Evolutionary conservation across 1,284 basidiomycete species (phyloP).

Genomic region (Malassezia nana): DNA sequence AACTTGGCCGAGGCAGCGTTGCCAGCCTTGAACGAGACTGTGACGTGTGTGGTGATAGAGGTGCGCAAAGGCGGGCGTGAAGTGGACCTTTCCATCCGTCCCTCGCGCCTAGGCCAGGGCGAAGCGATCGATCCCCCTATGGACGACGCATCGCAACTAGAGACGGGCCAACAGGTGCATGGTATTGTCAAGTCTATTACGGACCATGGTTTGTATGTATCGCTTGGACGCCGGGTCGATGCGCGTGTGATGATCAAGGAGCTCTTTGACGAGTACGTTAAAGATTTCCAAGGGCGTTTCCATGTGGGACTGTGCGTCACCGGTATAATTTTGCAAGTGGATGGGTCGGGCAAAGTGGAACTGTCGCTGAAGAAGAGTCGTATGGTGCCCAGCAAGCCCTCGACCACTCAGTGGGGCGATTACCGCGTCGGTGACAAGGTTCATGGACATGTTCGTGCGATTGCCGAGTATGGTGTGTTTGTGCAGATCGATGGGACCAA

Average conservation of each 20-base stretch:
- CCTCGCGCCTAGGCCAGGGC: conserved; percentile 55
- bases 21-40: conserved; percentile 59
- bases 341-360: conserved; percentile 68
- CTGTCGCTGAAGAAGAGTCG: conserved; percentile 59
- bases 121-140: conserved; percentile 62
- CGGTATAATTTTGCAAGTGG: conserved; percentile 67
- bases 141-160: conserved; percentile 58
- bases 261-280: conserved; percentile 64
- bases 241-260: conserved; percentile 89
- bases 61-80: conserved; percentile 7
- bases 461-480: conserved; percentile 84
- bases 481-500: conserved; percentile 73
- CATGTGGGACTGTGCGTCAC: conserved; percentile 71
- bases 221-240: conserved; percentile 68
- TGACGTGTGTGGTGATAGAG: conserved; percentile 61
- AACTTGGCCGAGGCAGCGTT: conserved; percentile 58
- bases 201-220: conserved; percentile 76
- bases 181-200: conserved; percentile 82
- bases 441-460: conserved; percentile 47
- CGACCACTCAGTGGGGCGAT: conserved; percentile 14
- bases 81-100: conserved; percentile 67
- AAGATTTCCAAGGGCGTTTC: conserved; percentile 86
- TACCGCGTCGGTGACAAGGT: conserved; percentile 48
- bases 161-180: conserved; percentile 60
- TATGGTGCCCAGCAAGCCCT: not conserved